Base-by-base conservation (phyloP, 306 rosid genomes). In the Rosa rugosa region DNA sequence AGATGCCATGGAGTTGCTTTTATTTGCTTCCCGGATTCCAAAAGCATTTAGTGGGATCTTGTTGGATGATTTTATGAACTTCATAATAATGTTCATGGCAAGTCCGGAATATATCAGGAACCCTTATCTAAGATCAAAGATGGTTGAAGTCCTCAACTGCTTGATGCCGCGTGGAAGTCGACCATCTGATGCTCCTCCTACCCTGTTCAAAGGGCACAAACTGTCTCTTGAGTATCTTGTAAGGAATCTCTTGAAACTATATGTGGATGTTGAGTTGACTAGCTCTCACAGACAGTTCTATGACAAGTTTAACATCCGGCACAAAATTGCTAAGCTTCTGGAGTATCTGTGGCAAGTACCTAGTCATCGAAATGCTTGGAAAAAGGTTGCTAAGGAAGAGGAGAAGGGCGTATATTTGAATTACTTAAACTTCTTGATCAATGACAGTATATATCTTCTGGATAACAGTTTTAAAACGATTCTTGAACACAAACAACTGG, bases 341-440 rank as follows among this genome's bases (percentile, higher is more conserved):
- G 97, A 93, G 73, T 91, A 93, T 89, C 89, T 95, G 49, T 93
- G 97, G 97, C 97, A 91, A 83, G 98, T 93, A 77, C 99, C 98
- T 78, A 90, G 94, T 86, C 98, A 95, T 84, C 97, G 89, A 47
- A 93, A 89, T 83, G 92, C 96, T 51, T 95, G 99, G 98, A 93
- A 91, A 88, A 89, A 93, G 99, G 93, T 91, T 89, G 98, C 99
- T 38, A 93, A 87, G 90, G 96, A 88, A 84, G 99, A 93, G 87
- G 98, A 93, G 75, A 95, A 93, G 96, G 97, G 98, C 34, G 94
- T 90, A 79, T 95, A 93, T 79, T 83, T 95, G 84, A 95, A 90
- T 87, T 95, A 90, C 94, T 85, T 93, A 70, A 95, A 93, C 90
- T 95, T 93, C 81, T 83, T 95, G 67, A 88, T 93, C 67, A 93